Evolutionary conservation across 106 monocot genomes (phyloP), one percentile per base, ranked within the genome.

Genomic region (Agapanthus africanus): DNA sequence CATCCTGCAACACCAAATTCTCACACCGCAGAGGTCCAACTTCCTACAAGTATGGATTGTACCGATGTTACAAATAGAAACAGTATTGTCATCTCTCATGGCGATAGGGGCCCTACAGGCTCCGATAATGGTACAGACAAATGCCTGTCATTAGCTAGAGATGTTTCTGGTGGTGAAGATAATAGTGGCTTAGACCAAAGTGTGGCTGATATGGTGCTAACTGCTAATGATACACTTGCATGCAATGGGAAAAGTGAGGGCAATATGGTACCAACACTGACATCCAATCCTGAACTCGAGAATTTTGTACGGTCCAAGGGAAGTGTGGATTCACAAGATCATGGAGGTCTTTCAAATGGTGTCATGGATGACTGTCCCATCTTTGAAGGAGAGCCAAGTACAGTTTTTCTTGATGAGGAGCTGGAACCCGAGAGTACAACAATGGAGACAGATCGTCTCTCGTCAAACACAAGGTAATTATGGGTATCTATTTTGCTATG

Each of bases 331-430:
- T 40, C 59, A 47, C 26, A 41, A 57, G 80, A 64, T 36, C 31
- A 49, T 28, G 68, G 63, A 59, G 66, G 66, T 74, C 74, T 70
- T 6, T 75, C 70, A 59, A 80, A 65, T 76, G 82, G 37, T 72
- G 75, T 67, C 57, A 40, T 30, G 23, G 23, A 61, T 42, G 70
- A 74, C 23, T 78, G 70, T 35, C 64, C 83, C 52, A 36, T 32
- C 51, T 80, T 72, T 63, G 30, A 68, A 59, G 73, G 59, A 11
- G 90, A 94, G 26, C 86, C 83, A 70, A 86, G 76, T 69, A 97
- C 91, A 32, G 91, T 97, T 70, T 81, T 89, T 71, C 86, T 97
- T 72, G 95, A 97, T 59, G 95, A 97, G 81, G 95, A 97, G 52
- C 64, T 97, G 57, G 95, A 91, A 64, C 40, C 85, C 22, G 95